Evolutionary conservation across 2,329 filamentous ascomycete genomes (phyloP), one percentile per base, ranked within the genome.

Genomic region (Claviceps citrina): DNA sequence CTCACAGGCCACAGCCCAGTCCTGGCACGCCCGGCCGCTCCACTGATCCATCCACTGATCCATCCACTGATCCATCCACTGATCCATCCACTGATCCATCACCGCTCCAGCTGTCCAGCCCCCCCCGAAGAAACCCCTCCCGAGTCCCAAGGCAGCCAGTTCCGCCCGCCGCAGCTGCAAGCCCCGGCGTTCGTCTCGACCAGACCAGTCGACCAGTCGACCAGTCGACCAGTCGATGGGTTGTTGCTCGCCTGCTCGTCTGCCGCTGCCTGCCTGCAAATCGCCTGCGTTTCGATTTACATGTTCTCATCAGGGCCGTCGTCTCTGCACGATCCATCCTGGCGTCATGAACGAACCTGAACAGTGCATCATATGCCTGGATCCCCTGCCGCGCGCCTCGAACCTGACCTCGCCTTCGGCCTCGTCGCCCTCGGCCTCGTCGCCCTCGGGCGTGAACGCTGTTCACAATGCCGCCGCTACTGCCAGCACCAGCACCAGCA

Each of bases 291-390:
- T 44, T 46, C 41, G 31, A 55, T 59, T 67, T 68, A 64, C 62
- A 67, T 68, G 65, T 65, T 61, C 64, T 49, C 61, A 58, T 59
- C 60, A 61, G 54, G 46, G 50, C 47, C 49, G 46, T 49, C 49
- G 46, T 49, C 47, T 45, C 51, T 57, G 43, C 51, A 51, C 49
- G 55, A 54, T 55, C 57, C 51, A 53, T 57, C 59, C 58, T 61
- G 61, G 57, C 57, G 62, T 58, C 60, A 64, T 65, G 63, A 63
- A 62, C 63, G 62, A 65, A 52, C 60, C 73, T 63, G 76, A 80
- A 62, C 73, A 78, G 65, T 79, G 75, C 64, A 79, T 79, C 60
- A 74, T 79, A 61, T 80, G 76, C 67, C 67, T 79, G 56, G 76
- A 79, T 54, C 70, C 68, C 55, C 64, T 79, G 43, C 62, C 61